Evolutionary conservation across 1,284 basidiomycete species (phyloP), one percentile per base, ranked within the genome.

Genomic region (Fomitopsis palustris): DNA sequence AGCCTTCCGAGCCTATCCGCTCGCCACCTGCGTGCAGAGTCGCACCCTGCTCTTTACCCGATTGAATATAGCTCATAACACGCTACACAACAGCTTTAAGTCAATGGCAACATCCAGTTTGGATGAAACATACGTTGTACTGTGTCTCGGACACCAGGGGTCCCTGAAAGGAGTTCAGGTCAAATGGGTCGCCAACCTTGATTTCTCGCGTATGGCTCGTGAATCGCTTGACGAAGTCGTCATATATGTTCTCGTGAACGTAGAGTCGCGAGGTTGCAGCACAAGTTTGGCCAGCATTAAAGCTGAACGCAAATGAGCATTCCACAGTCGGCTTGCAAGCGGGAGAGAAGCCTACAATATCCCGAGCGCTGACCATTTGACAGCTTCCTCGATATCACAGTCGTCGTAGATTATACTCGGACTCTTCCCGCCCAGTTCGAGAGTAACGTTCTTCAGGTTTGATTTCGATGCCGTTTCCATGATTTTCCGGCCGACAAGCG

Each of bases 371-470:
- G 93, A 81, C 91, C 93, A 96, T 63, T 84, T 80, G 49, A 94
- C 84, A 31, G 93, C 91, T 70, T 90, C 82, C 1, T 93, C 89
- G 55, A 96, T 65, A 67, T 90, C 81, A 0, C 87, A 86, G 65
- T 91, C 88, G 60, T 90, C 77, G 61, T 86, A 90, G 61, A 91
- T 78, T 70, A 90, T 83, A 70, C 87, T 92, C 23, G 94, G 92
- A 61, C 87, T 89, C 82, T 97, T 98, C 38, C 95, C 95, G 39
- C 95, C 95, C 52, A 98, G 84, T 77, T 98, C 95, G 67, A 97
- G 86, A 4, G 93, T 94, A 54, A 96, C 90, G 54, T 84, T 85
- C 80, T 96, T 96, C 67, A 98, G 74, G 73, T 97, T 96, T 52
- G 82, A 88, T 75, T 88, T 85, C 4, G 93, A 87, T 0, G 94